Evolutionary conservation across 2,329 filamentous ascomycete species (phyloP), one percentile per base, ranked within the genome.

Genomic region (Trichoderma lentiforme): DNA sequence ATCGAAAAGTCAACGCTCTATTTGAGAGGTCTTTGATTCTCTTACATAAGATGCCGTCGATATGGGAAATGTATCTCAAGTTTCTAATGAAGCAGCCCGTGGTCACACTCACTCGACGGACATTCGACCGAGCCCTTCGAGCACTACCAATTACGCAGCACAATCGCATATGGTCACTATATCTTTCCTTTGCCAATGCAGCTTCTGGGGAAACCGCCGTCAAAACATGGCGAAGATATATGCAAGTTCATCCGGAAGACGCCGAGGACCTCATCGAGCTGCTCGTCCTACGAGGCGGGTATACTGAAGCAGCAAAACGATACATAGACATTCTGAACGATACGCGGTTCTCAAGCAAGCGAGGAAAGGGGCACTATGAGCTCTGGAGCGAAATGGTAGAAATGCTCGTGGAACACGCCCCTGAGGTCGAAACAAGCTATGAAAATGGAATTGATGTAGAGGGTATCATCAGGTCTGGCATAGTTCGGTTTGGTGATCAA

Each of bases 351-450:
- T 89, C 90, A 79, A 98, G 95, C 83, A 97, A 97, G 82, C 91
- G 96, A 75, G 93, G 93, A 73, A 98, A 97, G 82, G 95, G 96
- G 0, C 93, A 95, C 74, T 99, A 97, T 80, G 94, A 99, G 81
- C 87, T 99, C 63, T 99, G 96, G 96, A 96, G 90, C 74, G 96
- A 99, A 80, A 97, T 99, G 93, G 91, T 98, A 43, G 96, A 99
- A 78, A 81, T 98, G 74, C 86, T 99, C 60, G 97, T 99, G 57
- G 93, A 93, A 73, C 94, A 97, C 80, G 96, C 96, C 4, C 92
- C 91, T 76, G 90, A 97, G 56, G 90, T 99, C 63, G 90, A 96
- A 77, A 92, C 93, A 6, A 91, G 91, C 15, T 89, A 93, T 74
- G 92, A 95, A 77, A 89, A 89, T 18, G 94, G 93, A 36, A 94